Evolutionary conservation across 2,329 filamentous ascomycete genomes (phyloP).

Genomic region (Trichoderma koningiopsis): DNA sequence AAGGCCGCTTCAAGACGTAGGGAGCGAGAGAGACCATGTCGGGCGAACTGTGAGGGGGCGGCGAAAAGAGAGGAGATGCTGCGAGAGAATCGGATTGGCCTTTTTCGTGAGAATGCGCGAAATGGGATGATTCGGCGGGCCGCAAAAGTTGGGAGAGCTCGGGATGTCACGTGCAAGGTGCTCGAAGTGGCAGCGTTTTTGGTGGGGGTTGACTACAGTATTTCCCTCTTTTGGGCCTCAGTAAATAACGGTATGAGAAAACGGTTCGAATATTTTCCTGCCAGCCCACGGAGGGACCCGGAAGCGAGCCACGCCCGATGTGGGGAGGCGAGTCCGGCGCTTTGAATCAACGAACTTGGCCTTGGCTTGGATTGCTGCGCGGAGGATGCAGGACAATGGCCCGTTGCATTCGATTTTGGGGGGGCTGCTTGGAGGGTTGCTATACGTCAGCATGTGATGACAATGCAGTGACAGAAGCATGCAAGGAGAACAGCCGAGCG

Average conservation of each 20-base stretch:
- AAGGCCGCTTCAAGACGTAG: conserved; percentile 81
- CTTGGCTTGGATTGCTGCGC: not conserved
- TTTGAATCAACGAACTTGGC: not conserved
- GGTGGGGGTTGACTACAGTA: not conserved
- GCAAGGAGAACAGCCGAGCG: not conserved
- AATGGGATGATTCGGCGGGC: conserved; percentile 39
- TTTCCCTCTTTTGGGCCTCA: not conserved
- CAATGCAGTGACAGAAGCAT: not conserved
- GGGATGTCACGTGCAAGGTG: conserved; percentile 40
- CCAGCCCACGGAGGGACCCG: not conserved
- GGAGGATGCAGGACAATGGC: conserved; percentile 15
- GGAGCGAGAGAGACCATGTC: conserved; percentile 57
- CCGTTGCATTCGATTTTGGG: not conserved
- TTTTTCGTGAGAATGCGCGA: conserved; percentile 36
- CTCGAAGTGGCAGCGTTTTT: not conserved
- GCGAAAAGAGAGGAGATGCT: not conserved
- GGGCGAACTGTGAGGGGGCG: not conserved
- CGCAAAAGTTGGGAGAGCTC: conserved; percentile 38
- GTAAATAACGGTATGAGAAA: not conserved
- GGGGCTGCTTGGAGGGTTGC: not conserved
- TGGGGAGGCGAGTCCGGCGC: not conserved
- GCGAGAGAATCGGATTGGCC: conserved; percentile 7
- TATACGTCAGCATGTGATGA: conserved; percentile 24
- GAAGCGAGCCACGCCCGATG: not conserved
- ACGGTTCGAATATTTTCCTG: not conserved